Conservation (phyloP, 1,284 basidiomycete genomes). For the Puccinia hordei region DNA sequence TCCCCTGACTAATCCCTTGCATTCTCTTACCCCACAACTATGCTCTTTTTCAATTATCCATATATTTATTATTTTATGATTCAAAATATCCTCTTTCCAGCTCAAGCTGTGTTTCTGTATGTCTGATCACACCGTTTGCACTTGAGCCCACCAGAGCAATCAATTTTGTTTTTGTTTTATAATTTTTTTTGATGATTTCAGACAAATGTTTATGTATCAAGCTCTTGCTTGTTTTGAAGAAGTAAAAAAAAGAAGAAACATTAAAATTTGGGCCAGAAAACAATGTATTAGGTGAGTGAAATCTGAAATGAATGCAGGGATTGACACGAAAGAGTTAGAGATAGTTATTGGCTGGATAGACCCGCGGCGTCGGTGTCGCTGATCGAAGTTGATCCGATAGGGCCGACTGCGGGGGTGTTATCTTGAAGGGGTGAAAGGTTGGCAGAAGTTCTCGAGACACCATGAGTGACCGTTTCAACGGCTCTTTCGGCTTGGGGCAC, state of each 20-base stretch:
- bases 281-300: not conserved
- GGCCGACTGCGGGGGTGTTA: not conserved
- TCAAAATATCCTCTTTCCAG: no score
- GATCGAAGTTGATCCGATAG: not conserved
- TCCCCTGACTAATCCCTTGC: no score
- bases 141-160: no score
- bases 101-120: no score
- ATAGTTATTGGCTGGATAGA: not conserved
- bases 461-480: not conserved
- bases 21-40: no score
- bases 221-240: no score
- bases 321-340: not conserved
- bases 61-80: no score
- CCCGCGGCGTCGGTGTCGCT: not conserved
- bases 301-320: not conserved
- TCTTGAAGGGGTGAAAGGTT: conserved; percentile 4
- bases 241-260: no score
- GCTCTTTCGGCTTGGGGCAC: not conserved
- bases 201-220: not conserved
- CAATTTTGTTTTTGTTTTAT: not conserved
- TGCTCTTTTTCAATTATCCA: no score
- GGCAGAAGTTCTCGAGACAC: not conserved
- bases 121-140: no score
- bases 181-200: not conserved
- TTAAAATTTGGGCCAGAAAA: no score